Evolutionary conservation across 225 moss, liverwort and hornwort genomes (phyloP), one percentile per base, ranked within the genome.

Genomic region (Bryum argenteum): DNA sequence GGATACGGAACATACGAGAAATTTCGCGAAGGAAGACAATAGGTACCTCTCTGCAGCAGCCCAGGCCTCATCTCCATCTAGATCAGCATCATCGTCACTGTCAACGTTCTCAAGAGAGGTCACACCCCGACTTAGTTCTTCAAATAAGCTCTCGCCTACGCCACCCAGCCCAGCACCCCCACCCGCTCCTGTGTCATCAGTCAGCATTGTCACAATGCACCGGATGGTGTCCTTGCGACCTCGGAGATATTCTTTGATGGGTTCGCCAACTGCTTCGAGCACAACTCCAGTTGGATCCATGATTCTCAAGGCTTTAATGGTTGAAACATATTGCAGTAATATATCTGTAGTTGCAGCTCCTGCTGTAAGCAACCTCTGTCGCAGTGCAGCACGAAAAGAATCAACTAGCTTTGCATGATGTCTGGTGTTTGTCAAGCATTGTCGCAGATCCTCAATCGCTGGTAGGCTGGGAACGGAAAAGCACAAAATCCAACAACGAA

Each of bases 251-350:
- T 98, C 98, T 77, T 94, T 98, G 37, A 98, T 92, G 50, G 98
- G 94, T 70, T 98, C 98, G 67, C 92, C 94, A 57, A 98, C 94
- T 66, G 92, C 98, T 79, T 98, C 98, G 72, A 98, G 81, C 58
- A 98, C 94, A 70, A 98, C 98, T 59, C 98, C 98, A n/a, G 98
- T 98, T 55, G 92, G 92, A 84, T 98, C 98, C 88, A 98, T 85
- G 11, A 88, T 90, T 75, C 98, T 89, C 67, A 98, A 78, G 40
- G 98, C 98, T 76, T 94, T 98, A 61, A 98, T 98, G 28, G 98
- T 98, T 62, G 98, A 98, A 68, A 98, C 91, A 74, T 98, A 98
- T 65, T 98, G 98, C 12, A 98, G 84, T 70, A 98, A 74, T 75
- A 98, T 98, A 78, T 98, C 98, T 39, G 98, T 98, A 41, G 98